phyloP scores from a whole-genome alignment of 2,329 filamentous ascomycete genomes.

The Penicillium janthinellum region DNA sequence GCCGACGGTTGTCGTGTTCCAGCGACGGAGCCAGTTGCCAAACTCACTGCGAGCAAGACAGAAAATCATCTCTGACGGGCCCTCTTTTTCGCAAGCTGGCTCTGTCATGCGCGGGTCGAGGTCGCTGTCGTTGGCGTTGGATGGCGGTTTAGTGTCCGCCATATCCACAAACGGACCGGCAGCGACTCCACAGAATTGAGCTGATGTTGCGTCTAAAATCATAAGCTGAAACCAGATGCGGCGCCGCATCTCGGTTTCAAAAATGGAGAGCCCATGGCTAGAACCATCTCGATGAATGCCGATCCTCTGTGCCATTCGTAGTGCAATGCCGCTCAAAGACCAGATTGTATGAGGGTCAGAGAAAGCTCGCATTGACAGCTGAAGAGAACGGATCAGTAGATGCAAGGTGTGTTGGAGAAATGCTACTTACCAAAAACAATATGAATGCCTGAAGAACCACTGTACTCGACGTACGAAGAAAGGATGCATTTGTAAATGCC shows the following conservation, averaged over 20 bases:
- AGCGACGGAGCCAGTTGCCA: slow-evolving; percentile 32
- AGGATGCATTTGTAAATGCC: slow-evolving; percentile 21
- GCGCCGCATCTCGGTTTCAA: slow-evolving; percentile 48
- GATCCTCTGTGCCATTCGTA: slow-evolving; percentile 51
- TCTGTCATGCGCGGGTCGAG: slow-evolving; percentile 48
- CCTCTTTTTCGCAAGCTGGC: slow-evolving; percentile 43
- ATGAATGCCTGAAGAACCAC: slow-evolving; percentile 51
- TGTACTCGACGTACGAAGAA: slow-evolving; percentile 49
- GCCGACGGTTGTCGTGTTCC: slow-evolving; percentile 14
- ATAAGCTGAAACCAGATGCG: slow-evolving; percentile 34
- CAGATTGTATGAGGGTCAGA: slow-evolving; percentile 54
- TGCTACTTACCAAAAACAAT: slow-evolving; percentile 45
- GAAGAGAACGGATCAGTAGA: slow-evolving; percentile 5
- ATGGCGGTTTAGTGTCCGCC: slow-evolving; percentile 43
- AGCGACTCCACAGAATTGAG: slow-evolving; percentile 25
- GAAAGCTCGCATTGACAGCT: slow-evolving; percentile 40
- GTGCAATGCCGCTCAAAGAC: slow-evolving; percentile 52
- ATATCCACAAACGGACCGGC: slow-evolving; percentile 12
- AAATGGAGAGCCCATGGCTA: slow-evolving; percentile 47
- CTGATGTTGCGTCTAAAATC: slow-evolving; percentile 29
- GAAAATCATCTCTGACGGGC: slow-evolving; percentile 52
- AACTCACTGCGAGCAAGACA: slow-evolving; percentile 38
- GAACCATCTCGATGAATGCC: slow-evolving; percentile 54
- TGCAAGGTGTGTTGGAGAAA: neutral
- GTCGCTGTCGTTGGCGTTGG: slow-evolving; percentile 42